A percentile compares a stretch with the other conserved stretches of the same genome.
Evolutionary conservation across 2,329 filamentous ascomycete genomes (phyloP).

Genomic region (Aschersonia sp.): DNA sequence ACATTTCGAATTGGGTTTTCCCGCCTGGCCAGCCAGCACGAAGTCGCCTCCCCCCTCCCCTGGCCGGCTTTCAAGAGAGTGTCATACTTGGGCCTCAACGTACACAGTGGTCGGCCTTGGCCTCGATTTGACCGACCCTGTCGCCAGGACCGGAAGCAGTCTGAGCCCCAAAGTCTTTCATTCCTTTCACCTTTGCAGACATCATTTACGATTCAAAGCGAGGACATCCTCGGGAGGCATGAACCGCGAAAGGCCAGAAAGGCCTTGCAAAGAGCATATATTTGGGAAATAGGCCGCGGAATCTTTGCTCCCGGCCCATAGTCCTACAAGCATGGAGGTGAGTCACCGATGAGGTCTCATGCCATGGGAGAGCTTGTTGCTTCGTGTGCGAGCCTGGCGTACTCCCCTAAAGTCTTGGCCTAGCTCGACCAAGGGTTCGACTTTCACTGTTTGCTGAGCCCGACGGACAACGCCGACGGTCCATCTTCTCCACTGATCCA

Average conservation of each 20-base stretch:
- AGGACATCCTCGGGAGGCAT: too few species aligned
- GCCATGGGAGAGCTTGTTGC: background rate
- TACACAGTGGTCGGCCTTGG: too few species aligned
- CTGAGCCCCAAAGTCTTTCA: too few species aligned
- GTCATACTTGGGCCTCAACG: too few species aligned
- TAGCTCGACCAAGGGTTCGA: background rate
- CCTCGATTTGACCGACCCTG: too few species aligned
- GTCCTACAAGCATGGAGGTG: constrained; percentile 3
- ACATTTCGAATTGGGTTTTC: too few species aligned
- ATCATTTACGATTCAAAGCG: too few species aligned
- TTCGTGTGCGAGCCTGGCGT: background rate
- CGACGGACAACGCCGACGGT: background rate
- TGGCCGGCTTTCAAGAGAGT: too few species aligned
- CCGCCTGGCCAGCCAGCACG: too few species aligned
- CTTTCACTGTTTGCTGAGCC: background rate
- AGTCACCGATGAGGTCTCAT: background rate
- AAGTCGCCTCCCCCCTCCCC: too few species aligned
- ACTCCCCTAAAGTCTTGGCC: background rate
- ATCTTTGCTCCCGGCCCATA: background rate
- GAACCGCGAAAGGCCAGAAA: background rate
- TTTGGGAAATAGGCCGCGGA: background rate
- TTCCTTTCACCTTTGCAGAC: too few species aligned
- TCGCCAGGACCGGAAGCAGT: too few species aligned
- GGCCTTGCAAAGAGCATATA: background rate
- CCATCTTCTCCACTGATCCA: background rate